These are phyloP conservation scores for Dendrostoma leiphaemia DNA, from an alignment of 2,329 filamentous ascomycete genomes.

Conservation along the genomic window DNA sequence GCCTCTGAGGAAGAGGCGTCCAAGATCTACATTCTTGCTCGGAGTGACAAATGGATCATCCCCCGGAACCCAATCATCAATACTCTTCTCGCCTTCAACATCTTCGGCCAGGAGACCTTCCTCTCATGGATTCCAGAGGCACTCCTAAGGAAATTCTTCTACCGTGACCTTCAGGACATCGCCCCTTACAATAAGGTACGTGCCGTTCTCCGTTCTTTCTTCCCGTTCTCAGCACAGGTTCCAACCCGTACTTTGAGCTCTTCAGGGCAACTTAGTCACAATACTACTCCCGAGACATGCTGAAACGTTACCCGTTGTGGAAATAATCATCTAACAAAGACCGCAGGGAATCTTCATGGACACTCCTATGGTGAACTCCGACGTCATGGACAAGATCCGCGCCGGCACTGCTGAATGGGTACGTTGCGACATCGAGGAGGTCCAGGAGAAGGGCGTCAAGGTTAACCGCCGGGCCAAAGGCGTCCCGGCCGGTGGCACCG, in stretches of 20 bases:
- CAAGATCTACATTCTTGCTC: slow-evolving; percentile 70
- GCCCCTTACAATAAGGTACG: slow-evolving; percentile 64
- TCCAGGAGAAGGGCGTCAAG: slow-evolving; percentile 60
- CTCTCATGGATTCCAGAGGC: slow-evolving; percentile 77
- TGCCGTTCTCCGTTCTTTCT: too few relatives aligned
- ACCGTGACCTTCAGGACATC: slow-evolving; percentile 74
- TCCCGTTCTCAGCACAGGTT: too few relatives aligned
- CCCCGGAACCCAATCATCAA: slow-evolving; percentile 76
- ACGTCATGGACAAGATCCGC: slow-evolving; percentile 74
- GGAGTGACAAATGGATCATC: slow-evolving; percentile 86
- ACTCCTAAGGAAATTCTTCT: slow-evolving; percentile 75
- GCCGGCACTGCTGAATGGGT: slow-evolving; percentile 73
- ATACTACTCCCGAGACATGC: too few relatives aligned
- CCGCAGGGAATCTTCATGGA: slow-evolving; percentile 82
- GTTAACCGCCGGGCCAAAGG: slow-evolving; percentile 72
- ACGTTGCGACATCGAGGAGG: slow-evolving; percentile 71
- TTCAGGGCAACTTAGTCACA: too few relatives aligned
- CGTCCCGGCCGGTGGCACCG: slow-evolving; percentile 74
- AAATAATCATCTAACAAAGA: too few relatives aligned
- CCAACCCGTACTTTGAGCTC: too few relatives aligned
- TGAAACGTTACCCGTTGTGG: too few relatives aligned
- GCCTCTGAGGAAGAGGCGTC: slow-evolving; percentile 64
- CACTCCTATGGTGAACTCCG: slow-evolving; percentile 84
- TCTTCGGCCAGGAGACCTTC: slow-evolving; percentile 73
- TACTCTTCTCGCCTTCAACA: slow-evolving; percentile 70